phyloP scores from a whole-genome alignment of 2,329 filamentous ascomycete species.

The Hypoxylon sp. region DNA sequence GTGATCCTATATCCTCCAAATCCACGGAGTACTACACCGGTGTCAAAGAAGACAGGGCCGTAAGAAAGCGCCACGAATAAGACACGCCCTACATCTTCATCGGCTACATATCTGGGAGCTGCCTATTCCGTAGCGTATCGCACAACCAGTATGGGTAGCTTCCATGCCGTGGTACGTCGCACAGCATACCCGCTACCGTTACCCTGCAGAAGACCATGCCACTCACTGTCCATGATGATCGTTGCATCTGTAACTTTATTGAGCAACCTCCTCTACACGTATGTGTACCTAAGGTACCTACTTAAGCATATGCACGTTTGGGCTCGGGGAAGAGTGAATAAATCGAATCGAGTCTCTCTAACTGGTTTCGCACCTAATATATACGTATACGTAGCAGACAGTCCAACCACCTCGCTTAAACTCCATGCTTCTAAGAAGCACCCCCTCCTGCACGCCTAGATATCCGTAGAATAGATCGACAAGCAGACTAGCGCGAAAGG shows the following conservation, averaged over 20 bases:
- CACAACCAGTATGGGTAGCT: constrained; percentile 7
- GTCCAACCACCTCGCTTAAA: constrained; percentile 16
- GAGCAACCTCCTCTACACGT: not conserved
- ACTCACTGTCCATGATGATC: constrained; percentile 25
- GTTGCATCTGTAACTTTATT: constrained; percentile 12
- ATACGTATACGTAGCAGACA: constrained; percentile 16
- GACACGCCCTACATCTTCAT: not conserved
- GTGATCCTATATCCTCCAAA: not conserved
- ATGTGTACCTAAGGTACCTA: too few relatives aligned
- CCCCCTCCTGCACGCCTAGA: not conserved
- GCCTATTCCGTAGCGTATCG: not conserved
- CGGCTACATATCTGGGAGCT: constrained; percentile 10
- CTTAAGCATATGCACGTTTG: not conserved
- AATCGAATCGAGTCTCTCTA: constrained; percentile 23
- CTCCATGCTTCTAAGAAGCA: constrained; percentile 24
- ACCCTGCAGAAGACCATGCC: constrained; percentile 23
- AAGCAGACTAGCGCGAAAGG: constrained; percentile 21
- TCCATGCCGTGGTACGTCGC: constrained; percentile 33
- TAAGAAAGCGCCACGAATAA: not conserved
- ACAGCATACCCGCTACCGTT: constrained; percentile 32
- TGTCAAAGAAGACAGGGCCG: not conserved
- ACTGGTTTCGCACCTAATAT: constrained; percentile 21
- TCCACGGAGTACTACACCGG: not conserved
- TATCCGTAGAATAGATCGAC: constrained; percentile 22
- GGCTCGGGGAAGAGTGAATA: not conserved